Base-by-base conservation (phyloP, 2,329 filamentous ascomycete species). In the Arthrobotrys entomopaga region DNA sequence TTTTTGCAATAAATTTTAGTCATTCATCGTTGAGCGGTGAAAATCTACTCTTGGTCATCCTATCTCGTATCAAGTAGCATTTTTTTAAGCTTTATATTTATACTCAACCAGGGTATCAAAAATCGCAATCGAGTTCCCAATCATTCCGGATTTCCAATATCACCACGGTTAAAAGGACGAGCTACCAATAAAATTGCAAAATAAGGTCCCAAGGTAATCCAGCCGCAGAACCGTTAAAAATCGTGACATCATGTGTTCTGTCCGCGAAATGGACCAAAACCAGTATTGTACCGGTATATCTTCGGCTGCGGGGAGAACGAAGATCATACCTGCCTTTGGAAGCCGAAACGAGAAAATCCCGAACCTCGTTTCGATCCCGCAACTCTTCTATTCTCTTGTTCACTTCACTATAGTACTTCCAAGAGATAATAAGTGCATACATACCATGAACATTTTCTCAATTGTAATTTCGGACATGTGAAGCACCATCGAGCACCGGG, bases 231-330 rank as follows among this genome's bases (percentile, higher is more conserved):
- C n/a, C n/a, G n/a, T n/a, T n/a, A n/a, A n/a, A n/a, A 34, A 59
- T 26, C 58, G 52, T 65, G 66, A 71, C 66, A 70, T 70, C 65
- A 70, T 64, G n/a, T 16, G 50, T 57, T 58, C 57, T 63, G 50
- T 48, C 66, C 34, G 53, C 59, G 42, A 43, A 13, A 57, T 29
- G 40, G 26, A 19, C 49, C 54, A 19, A 50, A 50, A 22, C 16
- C n/a, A 22, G 19, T 4, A 22, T 19, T n/a, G n/a, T n/a, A n/a
- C n/a, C n/a, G n/a, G n/a, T n/a, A n/a, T n/a, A n/a, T 19, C 46
- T 2, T 19, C n/a, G 19, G 16, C 7, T 3, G 40, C 40, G 40
- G 40, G 50, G 46, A 56, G 19, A 61, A 61, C 61, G 69, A 73
- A 57, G 61, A 66, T 73, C 69, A 54, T 66, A 50, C 69, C 49